phyloP scores from a whole-genome alignment of 2,329 filamentous ascomycete genomes.

The Fusarium sp. region DNA sequence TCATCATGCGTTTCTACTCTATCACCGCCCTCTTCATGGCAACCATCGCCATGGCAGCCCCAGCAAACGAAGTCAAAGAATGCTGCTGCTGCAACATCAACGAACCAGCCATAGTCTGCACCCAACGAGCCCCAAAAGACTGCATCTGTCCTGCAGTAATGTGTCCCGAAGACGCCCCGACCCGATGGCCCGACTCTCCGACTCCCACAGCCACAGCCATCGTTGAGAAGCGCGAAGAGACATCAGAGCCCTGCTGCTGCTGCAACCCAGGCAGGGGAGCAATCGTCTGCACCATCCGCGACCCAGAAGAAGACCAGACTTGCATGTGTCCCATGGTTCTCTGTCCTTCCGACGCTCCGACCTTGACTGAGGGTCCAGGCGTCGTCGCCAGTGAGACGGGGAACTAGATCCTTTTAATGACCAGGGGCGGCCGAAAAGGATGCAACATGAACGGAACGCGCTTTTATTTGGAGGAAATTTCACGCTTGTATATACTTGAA shows the following conservation, averaged over 20 bases:
- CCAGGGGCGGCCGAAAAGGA: neutral
- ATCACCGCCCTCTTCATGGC: constrained; percentile 41
- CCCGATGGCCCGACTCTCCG: constrained; percentile 15
- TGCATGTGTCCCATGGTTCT: constrained; percentile 39
- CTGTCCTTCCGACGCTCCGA: constrained; percentile 37
- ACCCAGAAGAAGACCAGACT: constrained; percentile 22
- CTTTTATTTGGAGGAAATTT: neutral
- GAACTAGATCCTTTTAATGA: constrained; percentile 8
- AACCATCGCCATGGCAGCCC: constrained; percentile 35
- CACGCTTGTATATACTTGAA: neutral
- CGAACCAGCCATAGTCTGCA: constrained; percentile 43
- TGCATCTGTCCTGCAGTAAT: constrained; percentile 45
- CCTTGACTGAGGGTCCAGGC: constrained; percentile 21
- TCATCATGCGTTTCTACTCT: constrained; percentile 43
- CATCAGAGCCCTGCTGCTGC: constrained; percentile 39
- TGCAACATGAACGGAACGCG: neutral
- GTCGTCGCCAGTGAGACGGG: constrained; percentile 14
- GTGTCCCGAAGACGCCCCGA: constrained; percentile 41
- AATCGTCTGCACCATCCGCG: constrained; percentile 37
- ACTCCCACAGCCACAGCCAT: neutral
- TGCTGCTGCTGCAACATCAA: constrained; percentile 53
- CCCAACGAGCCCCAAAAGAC: constrained; percentile 19
- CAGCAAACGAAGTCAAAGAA: constrained; percentile 28
- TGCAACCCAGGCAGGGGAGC: constrained; percentile 30
- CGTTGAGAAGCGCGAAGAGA: constrained; percentile 14